Percentiles rank a stretch among this genome's conserved stretches.
Conservation (phyloP, 805 yeast genomes). For the Kluyveromyces nonfermentans region DNA sequence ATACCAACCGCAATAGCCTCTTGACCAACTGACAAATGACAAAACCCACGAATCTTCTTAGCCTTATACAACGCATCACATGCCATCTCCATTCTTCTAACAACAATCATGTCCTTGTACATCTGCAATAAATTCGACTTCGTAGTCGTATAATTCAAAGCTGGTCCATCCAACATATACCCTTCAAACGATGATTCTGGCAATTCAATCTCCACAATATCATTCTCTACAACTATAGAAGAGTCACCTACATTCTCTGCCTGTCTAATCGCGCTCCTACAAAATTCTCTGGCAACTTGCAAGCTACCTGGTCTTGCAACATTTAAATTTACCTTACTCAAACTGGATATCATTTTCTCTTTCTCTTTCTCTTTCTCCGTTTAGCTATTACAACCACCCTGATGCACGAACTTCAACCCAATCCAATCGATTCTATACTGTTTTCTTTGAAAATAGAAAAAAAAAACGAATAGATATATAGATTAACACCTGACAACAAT, state of each 20-base stretch:
- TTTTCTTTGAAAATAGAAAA: no score
- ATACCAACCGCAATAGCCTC: conserved; percentile 99
- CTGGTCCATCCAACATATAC: conserved; percentile 70
- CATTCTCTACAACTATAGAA: conserved; percentile 12
- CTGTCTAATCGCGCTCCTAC: conserved; percentile 14
- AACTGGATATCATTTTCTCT: neutral
- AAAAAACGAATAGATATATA: no score
- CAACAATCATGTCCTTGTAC: conserved; percentile 92
- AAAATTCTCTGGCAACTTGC: conserved; percentile 6
- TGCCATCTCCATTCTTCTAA: conserved; percentile 98
- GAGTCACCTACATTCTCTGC: conserved; percentile 6
- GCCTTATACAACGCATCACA: conserved; percentile 97
- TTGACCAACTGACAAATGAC: conserved; percentile 97
- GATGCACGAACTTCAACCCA: neutral
- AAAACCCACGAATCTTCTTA: conserved; percentile 97
- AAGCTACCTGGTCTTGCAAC: neutral
- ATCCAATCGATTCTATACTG: neutral
- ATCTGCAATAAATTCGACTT: conserved; percentile 74
- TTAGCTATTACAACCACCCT: neutral
- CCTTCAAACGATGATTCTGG: conserved; percentile 81
- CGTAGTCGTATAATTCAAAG: conserved; percentile 64
- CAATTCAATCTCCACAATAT: conserved; percentile 42
- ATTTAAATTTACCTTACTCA: neutral
- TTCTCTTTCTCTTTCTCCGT: neutral
- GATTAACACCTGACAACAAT: no score